Conservation (phyloP, 1,139 yeast species). For the Petasospora rhodanensis region DNA sequence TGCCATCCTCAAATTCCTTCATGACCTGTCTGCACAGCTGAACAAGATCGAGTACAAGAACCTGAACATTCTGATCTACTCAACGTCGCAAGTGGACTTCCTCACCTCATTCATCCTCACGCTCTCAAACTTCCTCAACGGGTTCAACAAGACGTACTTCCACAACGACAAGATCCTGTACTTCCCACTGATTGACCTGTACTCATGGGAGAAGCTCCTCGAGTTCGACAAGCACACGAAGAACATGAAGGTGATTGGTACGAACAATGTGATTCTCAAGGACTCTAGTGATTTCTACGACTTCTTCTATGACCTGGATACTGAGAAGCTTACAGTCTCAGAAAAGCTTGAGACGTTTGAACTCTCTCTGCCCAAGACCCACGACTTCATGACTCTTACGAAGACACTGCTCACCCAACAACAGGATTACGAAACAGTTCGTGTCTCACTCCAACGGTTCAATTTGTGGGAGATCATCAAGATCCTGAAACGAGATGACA, state of each 20-base stretch:
- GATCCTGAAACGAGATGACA: slow-evolving; percentile 16
- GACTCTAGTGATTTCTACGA: slow-evolving; percentile 19
- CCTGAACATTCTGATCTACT: slow-evolving; percentile 20
- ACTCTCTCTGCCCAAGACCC: slow-evolving; percentile 13
- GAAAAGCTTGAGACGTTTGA: slow-evolving; percentile 7
- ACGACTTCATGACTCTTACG: slow-evolving; percentile 17
- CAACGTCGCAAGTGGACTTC: slow-evolving; percentile 12
- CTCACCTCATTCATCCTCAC: slow-evolving; percentile 20
- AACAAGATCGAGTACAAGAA: slow-evolving; percentile 19
- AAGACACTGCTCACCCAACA: slow-evolving; percentile 7
- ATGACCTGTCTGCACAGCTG: slow-evolving; percentile 12
- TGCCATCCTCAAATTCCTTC: slow-evolving; percentile 15
- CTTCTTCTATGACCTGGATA: slow-evolving; percentile 22
- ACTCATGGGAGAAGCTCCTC: slow-evolving; percentile 18
- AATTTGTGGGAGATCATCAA: slow-evolving; percentile 21
- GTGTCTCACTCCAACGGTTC: slow-evolving; percentile 17
- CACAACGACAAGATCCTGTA: slow-evolving; percentile 23
- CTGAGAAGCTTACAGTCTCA: slow-evolving; percentile 6
- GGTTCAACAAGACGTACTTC: slow-evolving; percentile 20
- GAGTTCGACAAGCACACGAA: slow-evolving; percentile 16
- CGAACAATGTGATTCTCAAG: slow-evolving; percentile 22
- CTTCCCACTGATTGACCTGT: slow-evolving; percentile 22
- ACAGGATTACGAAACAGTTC: slow-evolving; percentile 18
- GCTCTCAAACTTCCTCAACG: slow-evolving; percentile 22
- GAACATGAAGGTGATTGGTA: slow-evolving; percentile 23